Evolutionary conservation across 2,329 filamentous ascomycete species (phyloP).

Genomic region (Xylaria sp.): DNA sequence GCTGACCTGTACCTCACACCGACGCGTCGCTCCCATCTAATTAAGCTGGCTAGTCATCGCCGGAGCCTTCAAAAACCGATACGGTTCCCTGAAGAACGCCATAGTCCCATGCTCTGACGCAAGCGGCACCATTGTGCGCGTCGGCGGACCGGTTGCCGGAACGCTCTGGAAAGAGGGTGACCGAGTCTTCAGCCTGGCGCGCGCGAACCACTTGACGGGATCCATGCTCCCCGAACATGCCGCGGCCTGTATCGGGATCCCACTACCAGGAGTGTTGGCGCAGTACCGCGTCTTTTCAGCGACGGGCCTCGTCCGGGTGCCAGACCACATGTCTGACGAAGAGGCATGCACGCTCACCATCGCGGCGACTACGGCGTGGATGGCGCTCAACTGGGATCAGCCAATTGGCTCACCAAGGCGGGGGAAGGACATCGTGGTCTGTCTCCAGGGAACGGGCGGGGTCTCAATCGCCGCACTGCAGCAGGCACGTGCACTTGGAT

Average conservation of each 20-base stretch:
- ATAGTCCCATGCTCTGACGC: slow-evolving; percentile 9
- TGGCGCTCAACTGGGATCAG: slow-evolving; percentile 12
- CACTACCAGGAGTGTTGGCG: background rate
- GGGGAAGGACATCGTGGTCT: background rate
- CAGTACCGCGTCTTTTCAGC: slow-evolving; percentile 6
- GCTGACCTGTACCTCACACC: no score
- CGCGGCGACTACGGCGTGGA: slow-evolving; percentile 8
- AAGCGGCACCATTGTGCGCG: background rate
- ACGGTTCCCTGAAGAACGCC: background rate
- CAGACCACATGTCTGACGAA: background rate
- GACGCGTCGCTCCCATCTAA: background rate
- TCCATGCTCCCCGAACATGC: background rate
- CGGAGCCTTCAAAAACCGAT: slow-evolving; percentile 7
- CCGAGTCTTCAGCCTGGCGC: slow-evolving; percentile 9
- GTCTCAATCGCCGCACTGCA: slow-evolving; percentile 4
- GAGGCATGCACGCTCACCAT: slow-evolving; percentile 6
- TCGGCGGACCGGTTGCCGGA: background rate
- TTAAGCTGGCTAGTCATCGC: background rate
- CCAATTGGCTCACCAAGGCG: background rate
- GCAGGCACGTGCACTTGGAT: slow-evolving; percentile 6
- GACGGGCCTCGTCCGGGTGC: background rate
- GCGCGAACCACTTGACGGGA: slow-evolving; percentile 1
- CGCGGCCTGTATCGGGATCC: background rate
- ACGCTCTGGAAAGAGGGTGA: background rate
- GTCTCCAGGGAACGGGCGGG: background rate